phyloP scores from a whole-genome alignment of 208 protist genomes.

The Strigomonas galati region DNA sequence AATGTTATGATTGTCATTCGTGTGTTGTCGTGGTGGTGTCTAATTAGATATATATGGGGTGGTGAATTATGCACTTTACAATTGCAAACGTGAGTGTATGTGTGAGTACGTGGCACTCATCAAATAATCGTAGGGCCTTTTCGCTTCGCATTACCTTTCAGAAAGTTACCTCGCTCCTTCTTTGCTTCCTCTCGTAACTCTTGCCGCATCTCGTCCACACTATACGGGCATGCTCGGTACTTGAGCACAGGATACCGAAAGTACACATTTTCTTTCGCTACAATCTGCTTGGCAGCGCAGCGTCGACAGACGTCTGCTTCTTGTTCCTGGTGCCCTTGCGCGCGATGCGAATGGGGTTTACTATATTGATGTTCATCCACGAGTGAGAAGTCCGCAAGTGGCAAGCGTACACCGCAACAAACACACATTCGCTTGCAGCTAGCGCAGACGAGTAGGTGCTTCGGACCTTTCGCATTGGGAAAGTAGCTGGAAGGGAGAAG shows the following conservation, averaged over 20 bases:
- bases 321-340: not conserved
- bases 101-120: no score
- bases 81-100: no score
- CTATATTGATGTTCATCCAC: not conserved
- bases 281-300: constrained; percentile 70
- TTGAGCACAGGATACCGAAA: constrained; percentile 87
- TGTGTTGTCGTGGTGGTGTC: no score
- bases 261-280: constrained; percentile 82
- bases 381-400: constrained; percentile 42
- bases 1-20: no score
- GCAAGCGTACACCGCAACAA: constrained; percentile 57
- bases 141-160: not conserved
- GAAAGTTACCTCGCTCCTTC: constrained; percentile 1
- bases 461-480: constrained; percentile 34
- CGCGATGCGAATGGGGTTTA: no score
- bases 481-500: constrained; percentile 77
- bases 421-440: constrained; percentile 76
- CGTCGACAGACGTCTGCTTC: constrained; percentile 48
- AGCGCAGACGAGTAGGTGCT: constrained; percentile 59
- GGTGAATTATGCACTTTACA: no score
- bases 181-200: constrained; percentile 41
- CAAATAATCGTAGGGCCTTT: constrained; percentile 5
- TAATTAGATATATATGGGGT: no score
- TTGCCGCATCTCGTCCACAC: constrained; percentile 73
- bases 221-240: constrained; percentile 82